Percentiles rank a stretch among this genome's conserved stretches.
phyloP scores from a whole-genome alignment of 176 grass and related monocot genomes.

The Carex littledalei region DNA sequence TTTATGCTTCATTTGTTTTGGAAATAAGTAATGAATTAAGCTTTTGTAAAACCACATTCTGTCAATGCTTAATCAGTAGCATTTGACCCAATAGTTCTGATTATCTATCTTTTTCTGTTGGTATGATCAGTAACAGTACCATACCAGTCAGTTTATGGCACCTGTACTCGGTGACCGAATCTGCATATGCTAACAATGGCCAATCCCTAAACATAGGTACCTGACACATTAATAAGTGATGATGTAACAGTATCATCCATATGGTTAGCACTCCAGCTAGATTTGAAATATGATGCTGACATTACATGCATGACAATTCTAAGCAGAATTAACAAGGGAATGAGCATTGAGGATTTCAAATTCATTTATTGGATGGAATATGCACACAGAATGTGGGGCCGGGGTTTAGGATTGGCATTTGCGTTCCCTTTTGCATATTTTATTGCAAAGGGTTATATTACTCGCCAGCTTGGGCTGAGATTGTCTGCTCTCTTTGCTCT shows the following conservation, averaged over 20 bases:
- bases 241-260: background rate
- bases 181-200: background rate
- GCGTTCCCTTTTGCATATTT: slow-evolving; percentile 78
- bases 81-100: background rate
- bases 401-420: slow-evolving; percentile 79
- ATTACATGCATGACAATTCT: background rate
- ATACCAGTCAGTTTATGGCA: slow-evolving; percentile 2
- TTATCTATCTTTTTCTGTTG: background rate
- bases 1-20: background rate
- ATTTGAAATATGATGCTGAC: slow-evolving; percentile 5
- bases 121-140: background rate
- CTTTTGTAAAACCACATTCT: background rate
- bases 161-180: background rate
- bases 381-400: slow-evolving; percentile 97
- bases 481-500: slow-evolving; percentile 75
- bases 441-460: slow-evolving; percentile 83
- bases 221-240: background rate
- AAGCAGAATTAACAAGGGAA: slow-evolving; percentile 81
- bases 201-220: background rate
- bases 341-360: slow-evolving; percentile 90
- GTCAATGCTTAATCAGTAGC: background rate
- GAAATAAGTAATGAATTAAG: background rate
- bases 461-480: slow-evolving; percentile 72
- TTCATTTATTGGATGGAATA: slow-evolving; percentile 99
- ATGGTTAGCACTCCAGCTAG: background rate